These are phyloP conservation scores for Isabelozyma rhagii DNA, from an alignment of 805 yeast genomes.

Conservation along the genomic window DNA sequence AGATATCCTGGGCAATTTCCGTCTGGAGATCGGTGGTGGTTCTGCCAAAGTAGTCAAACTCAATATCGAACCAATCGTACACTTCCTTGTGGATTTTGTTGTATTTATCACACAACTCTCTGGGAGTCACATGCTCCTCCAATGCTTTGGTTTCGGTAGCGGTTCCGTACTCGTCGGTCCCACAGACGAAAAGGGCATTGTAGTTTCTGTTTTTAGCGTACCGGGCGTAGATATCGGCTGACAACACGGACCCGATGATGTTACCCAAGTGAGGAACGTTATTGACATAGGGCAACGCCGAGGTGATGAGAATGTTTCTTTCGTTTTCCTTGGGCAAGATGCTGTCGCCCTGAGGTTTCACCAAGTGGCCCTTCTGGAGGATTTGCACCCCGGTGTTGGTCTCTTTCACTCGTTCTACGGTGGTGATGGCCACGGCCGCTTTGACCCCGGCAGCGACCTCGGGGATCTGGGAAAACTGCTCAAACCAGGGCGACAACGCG, in stretches of 20 bases:
- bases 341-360: slow-evolving; percentile 24
- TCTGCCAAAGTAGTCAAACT: slow-evolving; percentile 93
- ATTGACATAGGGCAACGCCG: slow-evolving; percentile 97
- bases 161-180: slow-evolving; percentile 99
- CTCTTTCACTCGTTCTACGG: slow-evolving; percentile 37
- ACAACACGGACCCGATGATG: slow-evolving; percentile 89
- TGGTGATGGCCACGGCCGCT: slow-evolving; percentile 45
- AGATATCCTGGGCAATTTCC: slow-evolving; percentile 92
- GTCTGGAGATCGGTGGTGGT: slow-evolving; percentile 92
- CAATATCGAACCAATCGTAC: slow-evolving; percentile 96
- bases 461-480: slow-evolving; percentile 33
- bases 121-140: slow-evolving; percentile 88
- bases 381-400: slow-evolving; percentile 38
- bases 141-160: slow-evolving; percentile 98
- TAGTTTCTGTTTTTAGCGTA: slow-evolving; percentile 85
- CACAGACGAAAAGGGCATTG: slow-evolving; percentile 85
- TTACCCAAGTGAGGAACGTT: slow-evolving; percentile 98
- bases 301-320: slow-evolving; percentile 83
- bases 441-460: slow-evolving; percentile 45
- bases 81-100: slow-evolving; percentile 82
- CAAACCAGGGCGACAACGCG: slow-evolving; percentile 35
- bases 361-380: slow-evolving; percentile 27
- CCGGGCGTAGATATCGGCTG: slow-evolving; percentile 92
- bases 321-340: slow-evolving; percentile 62
- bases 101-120: slow-evolving; percentile 87